Percentiles rank a stretch among this genome's conserved stretches.
phyloP scores from a whole-genome alignment of 495 filamentous ascomycete species.

The Hyphodiscus hymeniophilus region DNA sequence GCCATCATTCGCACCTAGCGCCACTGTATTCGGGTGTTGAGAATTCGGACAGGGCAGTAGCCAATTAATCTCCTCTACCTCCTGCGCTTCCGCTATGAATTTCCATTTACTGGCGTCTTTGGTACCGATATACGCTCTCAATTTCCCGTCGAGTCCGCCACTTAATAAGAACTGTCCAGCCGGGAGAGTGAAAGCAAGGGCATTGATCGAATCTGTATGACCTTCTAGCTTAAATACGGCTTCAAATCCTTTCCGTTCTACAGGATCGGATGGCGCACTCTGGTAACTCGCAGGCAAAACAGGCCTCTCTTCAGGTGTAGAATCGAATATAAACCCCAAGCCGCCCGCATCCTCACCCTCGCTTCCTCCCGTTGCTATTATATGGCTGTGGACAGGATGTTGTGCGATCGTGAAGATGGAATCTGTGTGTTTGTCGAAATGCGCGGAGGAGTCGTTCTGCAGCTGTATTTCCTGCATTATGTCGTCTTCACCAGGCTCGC shows the following conservation, averaged over 20 bases:
- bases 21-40: conserved; percentile 69
- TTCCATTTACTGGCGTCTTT: conserved; percentile 39
- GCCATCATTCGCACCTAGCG: conserved; percentile 86
- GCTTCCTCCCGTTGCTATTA: conserved; percentile 80
- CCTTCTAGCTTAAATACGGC: conserved; percentile 65
- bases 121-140: conserved; percentile 43
- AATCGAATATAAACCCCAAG: conserved; percentile 68
- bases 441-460: conserved; percentile 83
- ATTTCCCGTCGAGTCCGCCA: conserved; percentile 74
- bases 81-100: conserved; percentile 63
- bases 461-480: conserved; percentile 67
- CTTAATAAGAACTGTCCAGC: conserved; percentile 77
- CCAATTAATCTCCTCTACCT: conserved; percentile 96
- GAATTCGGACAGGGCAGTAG: conserved; percentile 64
- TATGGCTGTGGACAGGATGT: conserved; percentile 69
- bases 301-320: conserved; percentile 49
- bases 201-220: conserved; percentile 86
- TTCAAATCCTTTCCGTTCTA: conserved; percentile 42
- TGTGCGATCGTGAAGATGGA: conserved; percentile 89
- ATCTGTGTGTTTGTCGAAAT: conserved; percentile 84
- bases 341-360: conserved; percentile 67
- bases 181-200: conserved; percentile 74
- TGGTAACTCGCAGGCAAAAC: conserved; percentile 69
- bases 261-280: conserved; percentile 46
- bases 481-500: conserved; percentile 32